Evolutionary conservation across 345 rosid genomes (phyloP), one percentile per base, ranked within the genome.

Genomic region (Brassica incana): DNA sequence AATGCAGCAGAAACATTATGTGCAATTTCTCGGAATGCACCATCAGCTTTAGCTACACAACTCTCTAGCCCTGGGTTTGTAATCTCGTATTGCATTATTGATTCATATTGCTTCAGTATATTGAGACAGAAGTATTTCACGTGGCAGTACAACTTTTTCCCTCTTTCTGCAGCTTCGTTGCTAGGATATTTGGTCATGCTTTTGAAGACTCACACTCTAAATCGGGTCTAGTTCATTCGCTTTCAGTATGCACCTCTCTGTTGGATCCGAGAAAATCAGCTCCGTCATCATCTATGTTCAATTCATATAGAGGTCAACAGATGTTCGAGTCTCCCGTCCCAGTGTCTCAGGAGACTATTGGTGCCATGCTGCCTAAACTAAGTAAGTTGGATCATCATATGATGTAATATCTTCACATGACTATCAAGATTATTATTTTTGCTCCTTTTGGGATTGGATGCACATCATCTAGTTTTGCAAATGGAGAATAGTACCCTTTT

Each of bases 281-380:
- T 35, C 48, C 82, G 64, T 74, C 94, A 63, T 90, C 92, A 27
- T 86, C 95, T 73, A 86, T 90, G 76, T 83, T 96, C 88, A 89
- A 87, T 74, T 88, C 96, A 70, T 93, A 86, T 75, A 89, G 93
- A 56, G 85, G 89, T 77, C 98, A 92, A 76, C 92, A 92, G 74
- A 90, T 90, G 86, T 90, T 85, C 10, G 97, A 90, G 83, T 78
- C 91, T 82, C 90, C 95, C 54, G 81, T 88, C 78, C 88, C 90
- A 75, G 91, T 90, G 75, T 86, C 89, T 84, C 86, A 87, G 54
- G 97, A 96, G 88, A 96, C 99, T 45, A 83, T 93, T 35, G 72
- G 68, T 81, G 99, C 99, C 63, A 93, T 96, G 99, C 87, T 96
- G 75, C 99, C 99, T 73, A 92, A 86, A 83, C 97, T 93, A 77